Conservation (phyloP, 345 rosid species). For the Raphanus sativus region DNA sequence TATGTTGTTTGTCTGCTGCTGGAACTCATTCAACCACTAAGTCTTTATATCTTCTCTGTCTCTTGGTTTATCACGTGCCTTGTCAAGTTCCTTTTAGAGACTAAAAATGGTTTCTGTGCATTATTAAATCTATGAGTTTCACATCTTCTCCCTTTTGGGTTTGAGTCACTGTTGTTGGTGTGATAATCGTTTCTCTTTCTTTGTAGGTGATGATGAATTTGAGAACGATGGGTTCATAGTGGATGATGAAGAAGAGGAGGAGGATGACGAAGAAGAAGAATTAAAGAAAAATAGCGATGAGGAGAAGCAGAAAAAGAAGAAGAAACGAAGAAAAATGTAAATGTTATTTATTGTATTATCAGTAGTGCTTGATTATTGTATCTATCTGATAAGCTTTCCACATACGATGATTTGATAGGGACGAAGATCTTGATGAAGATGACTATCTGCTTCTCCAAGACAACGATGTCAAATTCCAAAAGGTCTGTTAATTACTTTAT, state of each 20-base stretch:
- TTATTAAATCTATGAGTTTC: background rate
- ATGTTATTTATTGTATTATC: background rate
- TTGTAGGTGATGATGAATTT: slow-evolving; percentile 73
- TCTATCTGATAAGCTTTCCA: background rate
- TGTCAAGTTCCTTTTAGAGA: background rate
- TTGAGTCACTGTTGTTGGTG: slow-evolving; percentile 1
- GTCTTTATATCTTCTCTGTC: background rate
- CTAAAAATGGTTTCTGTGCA: background rate
- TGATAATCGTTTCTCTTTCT: slow-evolving; percentile 23
- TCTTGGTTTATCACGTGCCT: background rate
- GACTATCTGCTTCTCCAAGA: background rate
- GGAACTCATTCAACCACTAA: background rate
- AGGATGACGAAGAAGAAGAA: slow-evolving; percentile 56
- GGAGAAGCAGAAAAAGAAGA: slow-evolving; percentile 81
- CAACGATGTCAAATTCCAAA: background rate
- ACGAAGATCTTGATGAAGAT: background rate
- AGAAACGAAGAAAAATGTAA: slow-evolving; percentile 71
- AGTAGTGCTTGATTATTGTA: background rate
- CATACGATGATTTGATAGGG: background rate
- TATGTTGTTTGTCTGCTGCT: background rate
- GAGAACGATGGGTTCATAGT: slow-evolving; percentile 96
- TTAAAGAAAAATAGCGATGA: slow-evolving; percentile 72
- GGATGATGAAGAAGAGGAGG: slow-evolving; percentile 69
- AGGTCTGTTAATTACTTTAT: background rate
- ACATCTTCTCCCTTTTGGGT: slow-evolving; percentile 9